Conservation (phyloP, 306 rosid species). For the Trifolium dubium region DNA sequence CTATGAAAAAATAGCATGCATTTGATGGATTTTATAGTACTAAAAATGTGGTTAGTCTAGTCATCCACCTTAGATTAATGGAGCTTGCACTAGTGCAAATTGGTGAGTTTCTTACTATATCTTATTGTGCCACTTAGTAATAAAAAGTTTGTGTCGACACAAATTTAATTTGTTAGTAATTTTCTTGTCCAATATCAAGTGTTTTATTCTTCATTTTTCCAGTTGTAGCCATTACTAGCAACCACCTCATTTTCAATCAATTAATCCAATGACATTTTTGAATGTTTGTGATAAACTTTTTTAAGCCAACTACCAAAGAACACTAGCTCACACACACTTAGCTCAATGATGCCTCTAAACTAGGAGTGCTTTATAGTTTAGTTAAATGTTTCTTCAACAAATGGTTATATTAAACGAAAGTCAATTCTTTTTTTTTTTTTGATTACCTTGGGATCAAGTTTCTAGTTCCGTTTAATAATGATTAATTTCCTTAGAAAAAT, state of each 20-base stretch:
- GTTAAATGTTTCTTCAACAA: not conserved
- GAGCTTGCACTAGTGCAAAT: slow-evolving; percentile 55
- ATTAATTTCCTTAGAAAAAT: no score
- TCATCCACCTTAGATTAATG: slow-evolving; percentile 53
- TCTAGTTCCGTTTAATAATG: no score
- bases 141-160: slow-evolving; percentile 32
- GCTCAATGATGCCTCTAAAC: not conserved
- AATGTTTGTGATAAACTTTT: not conserved
- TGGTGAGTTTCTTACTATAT: slow-evolving; percentile 28
- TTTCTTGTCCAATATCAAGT: slow-evolving; percentile 3
- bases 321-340: not conserved
- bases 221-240: slow-evolving; percentile 33
- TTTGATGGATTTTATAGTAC: slow-evolving; percentile 46
- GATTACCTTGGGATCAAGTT: no score
- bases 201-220: slow-evolving; percentile 1
- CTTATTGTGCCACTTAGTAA: slow-evolving; percentile 38
- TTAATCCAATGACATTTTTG: not conserved
- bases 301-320: slow-evolving; percentile 14
- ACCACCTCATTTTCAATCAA: slow-evolving; percentile 22
- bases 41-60: slow-evolving; percentile 45
- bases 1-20: slow-evolving; percentile 9
- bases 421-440: no score
- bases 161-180: slow-evolving; percentile 5
- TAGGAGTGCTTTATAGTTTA: not conserved
- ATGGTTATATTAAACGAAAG: not conserved